phyloP scores from a whole-genome alignment of 108 stramenopile species.

The Aurantiochytrium sp. region DNA sequence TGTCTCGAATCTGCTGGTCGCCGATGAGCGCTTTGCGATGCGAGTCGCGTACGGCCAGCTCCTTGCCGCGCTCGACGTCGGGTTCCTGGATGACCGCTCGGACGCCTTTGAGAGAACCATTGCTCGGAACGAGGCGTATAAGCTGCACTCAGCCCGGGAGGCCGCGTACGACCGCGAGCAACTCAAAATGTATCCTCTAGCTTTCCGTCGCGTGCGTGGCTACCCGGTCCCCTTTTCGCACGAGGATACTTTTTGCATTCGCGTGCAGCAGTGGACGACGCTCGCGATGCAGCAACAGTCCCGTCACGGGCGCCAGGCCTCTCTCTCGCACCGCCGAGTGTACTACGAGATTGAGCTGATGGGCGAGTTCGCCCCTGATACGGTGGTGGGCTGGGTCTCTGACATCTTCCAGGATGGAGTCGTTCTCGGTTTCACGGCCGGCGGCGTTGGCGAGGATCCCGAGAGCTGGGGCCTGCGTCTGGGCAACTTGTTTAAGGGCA shows the following conservation, averaged over 20 bases:
- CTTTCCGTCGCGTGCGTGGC: not conserved
- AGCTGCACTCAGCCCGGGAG: not conserved
- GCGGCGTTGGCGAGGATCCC: not conserved
- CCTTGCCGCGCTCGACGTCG: not conserved
- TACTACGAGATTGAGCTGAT: conserved; percentile 5
- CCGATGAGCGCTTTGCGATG: not conserved
- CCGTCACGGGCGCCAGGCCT: no score
- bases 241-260: not conserved
- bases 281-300: not conserved
- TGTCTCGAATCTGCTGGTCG: not conserved
- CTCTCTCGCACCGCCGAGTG: not conserved
- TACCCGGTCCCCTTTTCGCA: not conserved
- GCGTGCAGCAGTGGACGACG: not conserved
- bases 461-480: not conserved
- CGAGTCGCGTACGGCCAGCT: not conserved
- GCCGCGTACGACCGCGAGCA: not conserved
- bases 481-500: no score
- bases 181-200: not conserved
- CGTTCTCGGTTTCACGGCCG: not conserved
- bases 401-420: not conserved
- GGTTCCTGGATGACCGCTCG: not conserved
- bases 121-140: not conserved
- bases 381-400: not conserved
- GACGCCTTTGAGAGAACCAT: not conserved
- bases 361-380: not conserved